These are phyloP conservation scores for Trichoderma citrinoviride DNA, from an alignment of 2,329 filamentous ascomycete genomes.

Conservation along the genomic window DNA sequence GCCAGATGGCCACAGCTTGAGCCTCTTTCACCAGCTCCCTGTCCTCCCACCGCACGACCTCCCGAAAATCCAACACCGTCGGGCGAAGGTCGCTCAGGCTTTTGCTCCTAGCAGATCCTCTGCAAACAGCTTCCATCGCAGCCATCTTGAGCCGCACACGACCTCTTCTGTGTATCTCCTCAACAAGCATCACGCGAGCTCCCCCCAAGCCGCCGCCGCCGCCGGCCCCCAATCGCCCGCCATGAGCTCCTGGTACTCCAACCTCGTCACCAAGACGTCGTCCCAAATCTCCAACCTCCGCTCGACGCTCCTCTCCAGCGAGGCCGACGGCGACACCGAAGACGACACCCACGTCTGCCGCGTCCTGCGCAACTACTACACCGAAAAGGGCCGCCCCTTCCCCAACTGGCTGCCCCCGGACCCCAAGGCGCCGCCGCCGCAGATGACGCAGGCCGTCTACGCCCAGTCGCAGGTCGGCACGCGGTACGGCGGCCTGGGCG, in stretches of 20 bases:
- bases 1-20: constrained; percentile 13
- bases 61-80: not conserved
- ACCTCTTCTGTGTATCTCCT: not conserved
- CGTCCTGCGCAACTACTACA: constrained; percentile 89
- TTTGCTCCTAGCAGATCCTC: not conserved
- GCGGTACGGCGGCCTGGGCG: constrained; percentile 49
- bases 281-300: constrained; percentile 64
- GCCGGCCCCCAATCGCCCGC: too few species aligned
- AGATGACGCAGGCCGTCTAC: constrained; percentile 53
- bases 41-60: not conserved
- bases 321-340: constrained; percentile 69
- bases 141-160: not conserved
- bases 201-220: constrained; percentile 25
- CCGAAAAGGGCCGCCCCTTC: constrained; percentile 76
- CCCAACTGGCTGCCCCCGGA: constrained; percentile 88
- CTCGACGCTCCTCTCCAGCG: constrained; percentile 65
- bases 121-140: not conserved
- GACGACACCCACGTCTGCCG: constrained; percentile 95
- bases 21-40: not conserved
- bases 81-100: not conserved
- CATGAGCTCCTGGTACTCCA: constrained; percentile 82
- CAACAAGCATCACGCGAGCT: not conserved
- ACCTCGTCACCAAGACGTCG: constrained; percentile 63
- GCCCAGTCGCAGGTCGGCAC: constrained; percentile 51
- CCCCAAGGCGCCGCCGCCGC: constrained; percentile 67